Conservation (phyloP, 805 yeast species). For the Lipomyces mesembrius region DNA sequence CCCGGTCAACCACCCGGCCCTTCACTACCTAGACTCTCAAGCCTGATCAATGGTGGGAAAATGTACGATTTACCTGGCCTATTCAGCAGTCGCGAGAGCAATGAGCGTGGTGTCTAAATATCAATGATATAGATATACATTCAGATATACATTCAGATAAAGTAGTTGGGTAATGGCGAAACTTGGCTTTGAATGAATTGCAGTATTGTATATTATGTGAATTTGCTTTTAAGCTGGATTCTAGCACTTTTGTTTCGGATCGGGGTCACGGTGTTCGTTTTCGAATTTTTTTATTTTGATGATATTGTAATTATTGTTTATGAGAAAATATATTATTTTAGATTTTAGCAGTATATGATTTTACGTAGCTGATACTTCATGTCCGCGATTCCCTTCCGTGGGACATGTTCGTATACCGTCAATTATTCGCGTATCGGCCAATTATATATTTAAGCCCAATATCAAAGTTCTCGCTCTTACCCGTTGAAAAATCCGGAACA, state of each 20-base stretch:
- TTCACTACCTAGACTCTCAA: constrained; percentile 19
- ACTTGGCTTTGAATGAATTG: not conserved
- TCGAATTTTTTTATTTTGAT: not conserved
- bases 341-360: not conserved
- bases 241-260: not conserved
- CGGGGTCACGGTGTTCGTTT: constrained; percentile 2
- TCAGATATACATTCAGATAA: not conserved
- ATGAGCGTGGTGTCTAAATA: constrained; percentile 32
- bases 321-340: not conserved
- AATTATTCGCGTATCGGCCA: no score
- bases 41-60: constrained; percentile 16
- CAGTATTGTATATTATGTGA: not conserved
- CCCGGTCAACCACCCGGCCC: constrained; percentile 16
- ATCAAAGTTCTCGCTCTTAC: no score
- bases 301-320: not conserved
- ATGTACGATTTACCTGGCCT: constrained; percentile 31
- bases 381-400: no score
- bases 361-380: no score
- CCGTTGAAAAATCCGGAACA: no score
- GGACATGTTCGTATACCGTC: no score
- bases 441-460: no score
- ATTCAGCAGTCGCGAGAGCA: constrained; percentile 35
- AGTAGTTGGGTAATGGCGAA: not conserved
- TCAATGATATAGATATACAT: not conserved
- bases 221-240: not conserved